Evolutionary conservation across 2,329 filamentous ascomycete species (phyloP), one percentile per base, ranked within the genome.

Genomic region (Emmonsia crescens): DNA sequence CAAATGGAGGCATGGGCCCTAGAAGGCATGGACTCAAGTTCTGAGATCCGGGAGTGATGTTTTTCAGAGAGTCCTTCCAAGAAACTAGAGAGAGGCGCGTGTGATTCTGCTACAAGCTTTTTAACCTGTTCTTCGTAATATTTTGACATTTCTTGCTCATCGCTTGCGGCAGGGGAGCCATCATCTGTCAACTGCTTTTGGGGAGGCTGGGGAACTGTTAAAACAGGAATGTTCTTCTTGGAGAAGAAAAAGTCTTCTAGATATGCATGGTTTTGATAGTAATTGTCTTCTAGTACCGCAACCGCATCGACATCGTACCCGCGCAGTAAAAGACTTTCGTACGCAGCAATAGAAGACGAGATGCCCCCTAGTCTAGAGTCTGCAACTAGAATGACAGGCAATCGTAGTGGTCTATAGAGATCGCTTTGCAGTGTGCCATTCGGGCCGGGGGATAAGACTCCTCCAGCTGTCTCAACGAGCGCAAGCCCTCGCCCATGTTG

Each of bases 301-400:
- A 94, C 80, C 0, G 82, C 81, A 62, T 87, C 83, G 9, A 95
- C 79, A 65, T 93, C 87, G 67, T 93, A 92, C 1, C 90, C 90
- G 21, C 91, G 82, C n/a, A 93, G 76, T 56, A 83, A 80, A 1
- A 95, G 78, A 1, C 88, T 91, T 73, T 95, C 90, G 66, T 85
- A 92, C 0, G 91, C 89, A 0, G 88, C 87, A 51, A 95, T 89
- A 0, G 90, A 90, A 5, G 87, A 82, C 0, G 87, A 89, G 61
- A 95, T 94, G 0, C 91, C 91, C 0, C 90, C 91, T 0, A 94
- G 80, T 27, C 84, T 83, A 33, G 85, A 80, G 71, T 95, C 90
- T 6, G 87, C 89, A 0, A 95, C 80, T 0, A 95, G 81, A 16
- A 94, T 75, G 0, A 88, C 82, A 0, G 91, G 89, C 0, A 89